Base-by-base conservation (phyloP, 345 rosid species). In the Eucalyptus virginea region DNA sequence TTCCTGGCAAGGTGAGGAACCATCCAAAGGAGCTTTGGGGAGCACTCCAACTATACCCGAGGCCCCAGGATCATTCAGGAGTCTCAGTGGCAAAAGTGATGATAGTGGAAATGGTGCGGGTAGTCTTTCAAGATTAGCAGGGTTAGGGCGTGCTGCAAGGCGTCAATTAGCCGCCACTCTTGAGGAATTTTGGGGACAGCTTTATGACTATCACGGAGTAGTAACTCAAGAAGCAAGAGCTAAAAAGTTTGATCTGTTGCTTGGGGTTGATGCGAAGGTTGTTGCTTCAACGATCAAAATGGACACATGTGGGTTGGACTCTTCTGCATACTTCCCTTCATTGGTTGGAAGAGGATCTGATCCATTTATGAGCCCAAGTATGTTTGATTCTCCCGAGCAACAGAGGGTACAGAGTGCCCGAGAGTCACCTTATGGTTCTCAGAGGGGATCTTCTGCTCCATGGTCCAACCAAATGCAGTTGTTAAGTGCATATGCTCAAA, bases 131-230 rank as follows among this genome's bases (percentile, higher is more conserved):
- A 96, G 98, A 93, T 93, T 98, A 92, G 97, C 95, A 89, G 99
- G 99, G 85, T 90, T 98, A 89, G 99, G 99, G 19, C 98, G 99
- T 88, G 98, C 99, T 88, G 98, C 99, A 9, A 93, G 99, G 91
- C 95, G 97, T 50, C 98, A 98, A 86, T 89, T 98, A 90, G 95
- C 98, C 86, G 91, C 90, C 9, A 93, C 89, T 88, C 98, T 98
- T 69, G 97, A 94, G 86, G 99, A 98, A 88, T 98, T 98, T 92
- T 98, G 99, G 99, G 99, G 96, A 49, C 99, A 96, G 86, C 89
- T 98, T 83, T 98, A 91, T 90, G 97, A 98, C 94, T 93, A 90
- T 40, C 97, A 98, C 54, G 99, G 99, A 81, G 95, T 92, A 88
- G 88, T 92, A 60, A 96, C 95, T 81, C 91, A 89, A 87, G 98